These are phyloP conservation scores for Fraxinus quadrangulata DNA, from an alignment of 257 asterid genomes.

Conservation along the genomic window DNA sequence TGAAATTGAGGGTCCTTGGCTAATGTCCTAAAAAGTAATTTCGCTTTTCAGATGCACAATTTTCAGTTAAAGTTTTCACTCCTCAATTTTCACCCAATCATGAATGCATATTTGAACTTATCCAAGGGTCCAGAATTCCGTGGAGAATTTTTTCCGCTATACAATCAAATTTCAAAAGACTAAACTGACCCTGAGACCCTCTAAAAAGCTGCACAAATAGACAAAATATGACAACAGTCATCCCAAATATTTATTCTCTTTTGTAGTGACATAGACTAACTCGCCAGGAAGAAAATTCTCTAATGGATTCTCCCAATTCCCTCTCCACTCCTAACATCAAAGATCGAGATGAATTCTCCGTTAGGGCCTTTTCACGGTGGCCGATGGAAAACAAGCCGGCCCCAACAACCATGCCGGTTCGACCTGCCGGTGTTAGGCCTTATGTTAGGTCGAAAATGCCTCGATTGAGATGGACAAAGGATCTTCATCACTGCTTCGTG, in stretches of 20 bases:
- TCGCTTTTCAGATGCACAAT: background rate
- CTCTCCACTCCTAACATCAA: constrained; percentile 28
- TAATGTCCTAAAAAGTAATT: background rate
- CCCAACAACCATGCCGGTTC: background rate
- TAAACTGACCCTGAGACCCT: constrained; percentile 35
- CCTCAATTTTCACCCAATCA: constrained; percentile 25
- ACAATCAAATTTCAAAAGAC: constrained; percentile 36
- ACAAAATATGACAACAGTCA: constrained; percentile 51
- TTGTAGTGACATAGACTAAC: constrained; percentile 40
- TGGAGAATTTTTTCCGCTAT: constrained; percentile 30
- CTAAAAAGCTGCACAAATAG: constrained; percentile 50
- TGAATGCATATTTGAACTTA: constrained; percentile 42
- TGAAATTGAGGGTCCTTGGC: background rate
- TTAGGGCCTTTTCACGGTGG: background rate
- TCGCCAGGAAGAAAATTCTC: background rate
- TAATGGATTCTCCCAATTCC: constrained; percentile 44
- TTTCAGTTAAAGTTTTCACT: constrained; percentile 6
- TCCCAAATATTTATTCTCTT: constrained; percentile 46
- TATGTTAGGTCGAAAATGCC: constrained; percentile 66
- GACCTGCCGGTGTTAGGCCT: constrained; percentile 44
- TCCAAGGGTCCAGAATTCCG: constrained; percentile 39
- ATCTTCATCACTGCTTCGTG: constrained; percentile 68
- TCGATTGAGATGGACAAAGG: constrained; percentile 64
- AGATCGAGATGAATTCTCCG: constrained; percentile 2
- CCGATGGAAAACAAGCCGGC: constrained; percentile 18